Evolutionary conservation across 2,329 filamentous ascomycete genomes (phyloP).

Genomic region (Aspergillus niger): DNA sequence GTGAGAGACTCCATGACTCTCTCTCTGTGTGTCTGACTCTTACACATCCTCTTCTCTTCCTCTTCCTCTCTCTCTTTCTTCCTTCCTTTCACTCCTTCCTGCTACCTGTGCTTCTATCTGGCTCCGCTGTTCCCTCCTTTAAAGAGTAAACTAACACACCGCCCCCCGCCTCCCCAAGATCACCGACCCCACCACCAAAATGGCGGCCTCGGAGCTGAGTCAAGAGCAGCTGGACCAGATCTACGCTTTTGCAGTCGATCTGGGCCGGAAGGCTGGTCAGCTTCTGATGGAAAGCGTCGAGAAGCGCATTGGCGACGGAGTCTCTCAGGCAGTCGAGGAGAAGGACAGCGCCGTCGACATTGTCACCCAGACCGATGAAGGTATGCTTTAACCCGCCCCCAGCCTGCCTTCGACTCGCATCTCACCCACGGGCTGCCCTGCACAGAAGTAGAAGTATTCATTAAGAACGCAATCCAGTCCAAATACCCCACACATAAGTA

Average conservation of each 20-base stretch:
- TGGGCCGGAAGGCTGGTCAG: conserved; percentile 69
- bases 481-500: conserved; percentile 69
- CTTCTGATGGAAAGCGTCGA: conserved; percentile 67
- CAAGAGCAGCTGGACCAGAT: conserved; percentile 61
- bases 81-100: too few species aligned
- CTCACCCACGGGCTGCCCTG: background rate
- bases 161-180: too few species aligned
- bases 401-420: background rate
- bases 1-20: background rate
- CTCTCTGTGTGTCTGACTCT: too few species aligned
- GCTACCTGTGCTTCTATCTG: too few species aligned
- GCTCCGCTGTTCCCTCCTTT: too few species aligned
- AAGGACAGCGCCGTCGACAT: conserved; percentile 78
- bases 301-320: conserved; percentile 51
- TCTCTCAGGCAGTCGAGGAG: conserved; percentile 54
- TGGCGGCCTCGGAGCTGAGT: conserved; percentile 25
- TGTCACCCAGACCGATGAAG: conserved; percentile 74
- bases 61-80: too few species aligned
- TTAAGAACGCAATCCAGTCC: conserved; percentile 59
- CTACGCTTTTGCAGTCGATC: conserved; percentile 69
- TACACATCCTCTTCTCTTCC: too few species aligned
- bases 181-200: background rate
- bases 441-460: conserved; percentile 71
- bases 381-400: conserved; percentile 41
- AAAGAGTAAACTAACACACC: too few species aligned